Evolutionary conservation across 2,329 filamentous ascomycete genomes (phyloP), one percentile per base, ranked within the genome.

Genomic region (Drechslera avenae): DNA sequence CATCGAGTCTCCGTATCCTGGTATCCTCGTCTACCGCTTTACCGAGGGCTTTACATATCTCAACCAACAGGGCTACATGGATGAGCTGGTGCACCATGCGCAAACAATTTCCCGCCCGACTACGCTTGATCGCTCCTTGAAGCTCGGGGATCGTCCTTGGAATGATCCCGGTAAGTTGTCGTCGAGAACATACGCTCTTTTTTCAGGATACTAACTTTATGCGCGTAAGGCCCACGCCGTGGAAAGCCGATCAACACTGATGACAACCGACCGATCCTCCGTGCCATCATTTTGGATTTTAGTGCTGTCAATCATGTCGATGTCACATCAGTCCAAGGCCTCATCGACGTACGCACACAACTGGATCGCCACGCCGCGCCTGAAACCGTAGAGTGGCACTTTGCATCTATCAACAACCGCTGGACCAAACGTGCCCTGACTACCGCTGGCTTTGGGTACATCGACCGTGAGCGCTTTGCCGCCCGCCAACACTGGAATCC

Each of bases 1-100:
- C 9, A 79, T 96, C n/a, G 81, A 89, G 55, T 85, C 85, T 46
- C 92, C 94, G 1, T 90, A 94, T 65, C 93, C 93, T 0, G 94
- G 94, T 44, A 83, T 99, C 60, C 96, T 97, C 75, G 96, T 97
- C 67, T 97, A 96, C 78, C 86, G 93, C 36, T 97, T 97, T 74
- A 88, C 89, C 0, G 93, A 97, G 76, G 90, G 92, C 35, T 96
- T 96, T 81, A 96, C 94, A 75, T 99, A 97, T 67, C 91, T 93
- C 53, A 99, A 96, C 63, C 91, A 91, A 16, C 90, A 90, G 66
- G 87, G 90, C 70, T 91, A 95, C 58, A 84, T 96, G 49, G 91
- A 97, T 66, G 84, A 90, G 66, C 68, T 80, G 40, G 67, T 75
- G 1, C 57, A 72, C 3, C 63, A 67, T 5, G 76, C 79, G n/a